Evolutionary conservation across 768 basidiomycete species (phyloP), one percentile per base, ranked within the genome.

Genomic region (Crepidotus variabilis): DNA sequence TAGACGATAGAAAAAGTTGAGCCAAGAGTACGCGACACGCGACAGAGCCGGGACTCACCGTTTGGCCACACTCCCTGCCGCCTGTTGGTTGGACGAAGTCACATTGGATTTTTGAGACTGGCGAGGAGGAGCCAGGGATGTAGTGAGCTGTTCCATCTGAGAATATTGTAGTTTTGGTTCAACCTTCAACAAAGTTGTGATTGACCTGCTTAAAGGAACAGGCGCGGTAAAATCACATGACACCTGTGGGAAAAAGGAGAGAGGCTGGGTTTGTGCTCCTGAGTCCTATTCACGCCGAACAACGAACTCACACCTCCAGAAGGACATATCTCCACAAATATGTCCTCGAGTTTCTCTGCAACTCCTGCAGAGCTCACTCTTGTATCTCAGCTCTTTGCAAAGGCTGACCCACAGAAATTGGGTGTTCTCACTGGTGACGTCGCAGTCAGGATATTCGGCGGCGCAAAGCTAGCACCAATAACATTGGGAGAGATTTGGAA

Each of bases 401-500:
- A 83, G 60, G 83, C 82, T 20, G 94, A 94, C 74, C 74, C 86
- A 2, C 83, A 92, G 72, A 88, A 88, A 69, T 78, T 88, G 55
- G 92, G 92, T 43, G 83, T 92, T 60, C 75, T 96, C 68, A 91
- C 92, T 14, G 95, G 95, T 65, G 94, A 96, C 60, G 85, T 88
- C 64, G 97, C 95, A 51, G 87, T 97, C 68, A 84, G 82, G 67
- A 78, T 95, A 57, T 93, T 98, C 65, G 79, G 84, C 57, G 88
- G 90, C 56, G 88, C 95, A 52, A 87, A 90, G 66, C 83, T 98
- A 58, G 74, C 84, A 36, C 86, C 92, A 8, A 75, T 80, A 16
- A 79, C 81, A 34, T 85, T 99, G 59, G 92, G 95, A 47, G 92
- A 97, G 74, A 88, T 99, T 60, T 99, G 97, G 96, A 82, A 77